Conservation (phyloP, 768 basidiomycete genomes). For the Russula dissimulans region DNA sequence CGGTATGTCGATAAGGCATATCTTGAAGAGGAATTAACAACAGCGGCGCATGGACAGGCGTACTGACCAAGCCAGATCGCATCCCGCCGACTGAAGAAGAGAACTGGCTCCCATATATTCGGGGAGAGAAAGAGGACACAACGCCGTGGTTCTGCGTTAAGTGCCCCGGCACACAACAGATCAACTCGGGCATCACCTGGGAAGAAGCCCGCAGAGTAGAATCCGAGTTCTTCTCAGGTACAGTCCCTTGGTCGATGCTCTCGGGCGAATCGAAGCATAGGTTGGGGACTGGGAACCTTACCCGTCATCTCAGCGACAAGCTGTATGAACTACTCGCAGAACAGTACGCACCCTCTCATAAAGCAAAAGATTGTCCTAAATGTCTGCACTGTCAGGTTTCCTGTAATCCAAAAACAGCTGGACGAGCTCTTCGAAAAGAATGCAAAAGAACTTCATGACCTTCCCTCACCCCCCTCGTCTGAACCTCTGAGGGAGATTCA, state of each 20-base stretch:
- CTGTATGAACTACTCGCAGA: slow-evolving; percentile 55
- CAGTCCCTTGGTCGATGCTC: slow-evolving; percentile 45
- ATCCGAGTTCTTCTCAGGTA: slow-evolving; percentile 44
- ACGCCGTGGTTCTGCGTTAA: slow-evolving; percentile 50
- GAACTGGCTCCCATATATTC: slow-evolving; percentile 47
- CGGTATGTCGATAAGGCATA: slow-evolving; percentile 33
- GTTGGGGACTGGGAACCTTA: slow-evolving; percentile 48
- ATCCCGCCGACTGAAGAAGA: slow-evolving; percentile 37
- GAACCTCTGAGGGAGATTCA: slow-evolving; percentile 51
- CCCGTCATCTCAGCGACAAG: slow-evolving; percentile 47
- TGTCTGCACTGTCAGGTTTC: slow-evolving; percentile 36
- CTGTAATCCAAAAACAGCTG: slow-evolving; percentile 52
- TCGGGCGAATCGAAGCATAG: slow-evolving; percentile 41
- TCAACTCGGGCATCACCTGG: slow-evolving; percentile 49
- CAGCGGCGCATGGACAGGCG: background rate
- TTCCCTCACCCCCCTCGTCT: slow-evolving; percentile 44
- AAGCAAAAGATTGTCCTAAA: background rate
- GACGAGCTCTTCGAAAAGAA: slow-evolving; percentile 35
- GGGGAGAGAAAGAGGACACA: slow-evolving; percentile 41
- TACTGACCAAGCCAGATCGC: slow-evolving; percentile 16
- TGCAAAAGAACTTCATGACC: slow-evolving; percentile 24
- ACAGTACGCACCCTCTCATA: slow-evolving; percentile 32
- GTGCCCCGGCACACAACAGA: slow-evolving; percentile 37
- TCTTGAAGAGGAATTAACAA: background rate
- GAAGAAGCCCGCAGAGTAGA: slow-evolving; percentile 48